phyloP scores from a whole-genome alignment of 768 basidiomycete species.

The Phanerochaete sordida region DNA sequence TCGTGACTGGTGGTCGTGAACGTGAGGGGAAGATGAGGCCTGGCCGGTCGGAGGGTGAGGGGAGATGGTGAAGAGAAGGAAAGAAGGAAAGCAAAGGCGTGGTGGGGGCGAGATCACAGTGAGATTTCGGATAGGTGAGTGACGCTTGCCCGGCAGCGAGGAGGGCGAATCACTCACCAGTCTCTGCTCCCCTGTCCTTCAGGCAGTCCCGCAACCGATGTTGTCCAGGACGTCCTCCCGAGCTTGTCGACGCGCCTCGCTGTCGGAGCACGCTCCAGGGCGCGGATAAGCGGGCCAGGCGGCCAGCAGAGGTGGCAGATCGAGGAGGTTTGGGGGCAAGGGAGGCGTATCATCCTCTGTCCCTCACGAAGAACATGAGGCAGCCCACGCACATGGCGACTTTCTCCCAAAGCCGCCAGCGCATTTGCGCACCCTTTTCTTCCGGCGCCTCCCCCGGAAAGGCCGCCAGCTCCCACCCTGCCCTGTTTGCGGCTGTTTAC shows the following conservation, averaged over 20 bases:
- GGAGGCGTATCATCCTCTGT: conserved; percentile 3
- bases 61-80: background rate
- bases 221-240: conserved; percentile 9
- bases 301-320: conserved; percentile 2
- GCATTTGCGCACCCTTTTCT: too few species aligned
- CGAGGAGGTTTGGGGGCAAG: conserved; percentile 1
- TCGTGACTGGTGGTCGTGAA: conserved; percentile 6
- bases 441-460: background rate
- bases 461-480: background rate
- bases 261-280: conserved; percentile 5
- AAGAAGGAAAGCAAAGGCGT: background rate
- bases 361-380: conserved; percentile 13
- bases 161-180: background rate
- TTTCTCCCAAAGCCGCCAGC: background rate
- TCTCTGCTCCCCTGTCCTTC: background rate
- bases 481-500: background rate
- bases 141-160: background rate
- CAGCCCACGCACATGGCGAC: conserved; percentile 9
- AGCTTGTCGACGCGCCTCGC: conserved; percentile 1
- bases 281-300: conserved; percentile 9
- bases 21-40: background rate
- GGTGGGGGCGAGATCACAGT: background rate
- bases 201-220: background rate
- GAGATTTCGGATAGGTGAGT: background rate
- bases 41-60: background rate